These are phyloP conservation scores for Podospora didyma DNA, from an alignment of 495 filamentous ascomycete genomes.

Conservation along the genomic window DNA sequence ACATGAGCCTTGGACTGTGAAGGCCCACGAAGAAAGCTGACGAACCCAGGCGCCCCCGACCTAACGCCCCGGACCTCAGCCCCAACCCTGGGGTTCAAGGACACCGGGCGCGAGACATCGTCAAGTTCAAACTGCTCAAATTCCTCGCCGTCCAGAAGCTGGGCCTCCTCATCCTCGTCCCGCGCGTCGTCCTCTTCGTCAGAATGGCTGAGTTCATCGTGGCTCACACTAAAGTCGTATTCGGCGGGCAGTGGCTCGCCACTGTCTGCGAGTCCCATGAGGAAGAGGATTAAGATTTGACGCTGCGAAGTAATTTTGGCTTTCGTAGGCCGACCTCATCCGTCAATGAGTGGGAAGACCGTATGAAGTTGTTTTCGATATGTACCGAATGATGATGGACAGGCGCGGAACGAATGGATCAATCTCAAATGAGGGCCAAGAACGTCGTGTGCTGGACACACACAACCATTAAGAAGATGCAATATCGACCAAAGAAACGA, in stretches of 20 bases:
- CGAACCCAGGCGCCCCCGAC: neutral
- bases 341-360: too few relatives aligned
- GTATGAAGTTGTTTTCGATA: too few relatives aligned
- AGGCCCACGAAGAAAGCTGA: slow-evolving; percentile 13
- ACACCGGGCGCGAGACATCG: neutral
- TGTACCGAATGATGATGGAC: too few relatives aligned
- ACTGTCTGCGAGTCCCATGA: too few relatives aligned
- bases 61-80: neutral
- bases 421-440: too few relatives aligned
- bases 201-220: neutral
- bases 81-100: neutral
- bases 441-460: too few relatives aligned
- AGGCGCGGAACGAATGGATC: too few relatives aligned
- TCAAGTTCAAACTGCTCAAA: slow-evolving; percentile 21
- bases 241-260: neutral
- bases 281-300: too few relatives aligned
- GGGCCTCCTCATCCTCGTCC: slow-evolving; percentile 21
- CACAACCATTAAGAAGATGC: too few relatives aligned
- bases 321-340: too few relatives aligned
- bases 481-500: too few relatives aligned
- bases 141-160: slow-evolving; percentile 15
- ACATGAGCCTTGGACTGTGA: slow-evolving; percentile 21
- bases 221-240: neutral
- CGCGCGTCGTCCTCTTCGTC: neutral
- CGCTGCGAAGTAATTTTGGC: too few relatives aligned